Evolutionary conservation across 176 grass and related monocot genomes (phyloP), one percentile per base, ranked within the genome.

Genomic region (Lolium rigidum): DNA sequence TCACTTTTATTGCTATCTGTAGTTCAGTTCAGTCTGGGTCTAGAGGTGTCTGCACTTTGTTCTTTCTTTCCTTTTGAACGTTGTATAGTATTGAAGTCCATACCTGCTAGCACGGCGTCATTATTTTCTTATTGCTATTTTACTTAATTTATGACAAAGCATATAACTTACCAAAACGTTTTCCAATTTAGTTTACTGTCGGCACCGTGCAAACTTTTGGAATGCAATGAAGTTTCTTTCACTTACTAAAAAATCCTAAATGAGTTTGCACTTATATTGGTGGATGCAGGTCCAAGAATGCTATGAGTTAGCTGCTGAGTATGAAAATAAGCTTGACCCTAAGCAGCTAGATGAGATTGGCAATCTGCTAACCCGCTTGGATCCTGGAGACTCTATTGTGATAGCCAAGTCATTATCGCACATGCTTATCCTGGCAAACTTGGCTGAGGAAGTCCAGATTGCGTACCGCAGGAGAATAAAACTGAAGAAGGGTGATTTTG

Each of bases 381-480:
- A 98, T 80, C 84, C 95, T 43, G 95, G 93, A 6, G 95, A 98
- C 78, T 93, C 93, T 39, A 98, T 98, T 3, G 87, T 98, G 74
- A 89, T 95, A 68, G 74, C 89, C 16, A 98, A 95, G 81, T 91
- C 95, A 65, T 93, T 98, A 84, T 95, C 91, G 13, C 93, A 98
- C 89, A 95, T 98, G 95, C 95, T 98, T 87, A 98, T 90, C 77
- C 90, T 95, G 80, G 95, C 91, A 64, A 98, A 98, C 86, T 93
- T 98, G 82, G 95, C 93, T 54, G 95, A 98, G 89, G 95, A 98
- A 79, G 93, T 98, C 57, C 95, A 98, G 86, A 98, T 98, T 88
- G 95, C 93, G 3, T 90, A 95, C 58, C 86, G 91, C 37, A 95
- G 93, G 77, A 95, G 90, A 44, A 91, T 87, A 74, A 95, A 98